A percentile compares a stretch with the other conserved stretches of the same genome.
Conservation (phyloP, 495 filamentous ascomycete species). For the Gamarada debralockiae region DNA sequence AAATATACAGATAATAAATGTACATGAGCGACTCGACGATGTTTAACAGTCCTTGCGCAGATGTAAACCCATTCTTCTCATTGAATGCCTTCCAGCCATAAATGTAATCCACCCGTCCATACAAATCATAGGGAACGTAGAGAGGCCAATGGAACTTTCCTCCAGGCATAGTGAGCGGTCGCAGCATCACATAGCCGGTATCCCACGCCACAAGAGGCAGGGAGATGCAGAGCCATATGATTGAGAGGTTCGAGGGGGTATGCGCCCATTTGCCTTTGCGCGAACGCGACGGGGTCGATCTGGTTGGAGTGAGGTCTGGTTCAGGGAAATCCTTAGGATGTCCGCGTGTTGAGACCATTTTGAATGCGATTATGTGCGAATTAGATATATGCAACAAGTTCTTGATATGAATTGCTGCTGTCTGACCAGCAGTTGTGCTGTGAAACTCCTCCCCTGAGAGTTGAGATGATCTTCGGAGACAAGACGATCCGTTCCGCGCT, state of each 20-base stretch:
- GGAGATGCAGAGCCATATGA: conserved; percentile 75
- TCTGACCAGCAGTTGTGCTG: not conserved
- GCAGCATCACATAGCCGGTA: conserved; percentile 71
- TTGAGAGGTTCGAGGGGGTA: conserved; percentile 58
- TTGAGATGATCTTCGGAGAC: not conserved
- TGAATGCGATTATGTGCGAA: not conserved
- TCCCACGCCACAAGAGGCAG: conserved; percentile 85
- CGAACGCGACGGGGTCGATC: conserved; percentile 26
- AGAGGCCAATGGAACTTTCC: conserved; percentile 70
- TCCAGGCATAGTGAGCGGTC: conserved; percentile 81
- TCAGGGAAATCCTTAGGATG: conserved; percentile 20
- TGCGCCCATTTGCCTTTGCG: conserved; percentile 53
- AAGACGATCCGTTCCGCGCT: not conserved
- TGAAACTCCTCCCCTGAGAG: not conserved
- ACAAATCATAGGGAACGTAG: conserved; percentile 78
- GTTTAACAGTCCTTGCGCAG: conserved; percentile 73
- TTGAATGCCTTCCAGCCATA: conserved; percentile 81
- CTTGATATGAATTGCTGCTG: not conserved
- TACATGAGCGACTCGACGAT: conserved; percentile 69
- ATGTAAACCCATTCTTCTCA: conserved; percentile 71
- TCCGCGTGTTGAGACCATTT: conserved; percentile 22
- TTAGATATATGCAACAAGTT: not conserved
- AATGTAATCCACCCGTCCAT: conserved; percentile 74
- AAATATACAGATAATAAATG: conserved; percentile 60
- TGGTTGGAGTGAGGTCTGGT: conserved; percentile 16